A percentile compares a stretch with the other conserved stretches of the same genome.
Conservation (phyloP, 805 yeast species). For the Kockiozyma suomiensis region DNA sequence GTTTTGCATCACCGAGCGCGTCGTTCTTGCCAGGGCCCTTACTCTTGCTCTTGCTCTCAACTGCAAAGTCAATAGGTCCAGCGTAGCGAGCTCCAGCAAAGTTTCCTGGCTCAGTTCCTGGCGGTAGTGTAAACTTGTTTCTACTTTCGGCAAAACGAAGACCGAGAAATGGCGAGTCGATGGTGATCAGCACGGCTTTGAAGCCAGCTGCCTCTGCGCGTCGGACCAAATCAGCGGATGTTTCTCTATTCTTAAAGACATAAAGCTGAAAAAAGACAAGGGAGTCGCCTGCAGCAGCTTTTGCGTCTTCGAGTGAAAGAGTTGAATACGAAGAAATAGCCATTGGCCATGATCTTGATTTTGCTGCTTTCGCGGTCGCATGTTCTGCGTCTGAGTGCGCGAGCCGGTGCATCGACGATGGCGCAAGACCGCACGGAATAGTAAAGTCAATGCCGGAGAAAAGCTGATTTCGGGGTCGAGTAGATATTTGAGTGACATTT, state of each 20-base stretch:
- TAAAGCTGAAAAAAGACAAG: slow-evolving; percentile 35
- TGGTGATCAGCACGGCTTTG: slow-evolving; percentile 56
- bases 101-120: slow-evolving; percentile 39
- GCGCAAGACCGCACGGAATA: slow-evolving; percentile 41
- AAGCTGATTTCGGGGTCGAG: slow-evolving; percentile 48
- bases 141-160: slow-evolving; percentile 53
- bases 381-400: slow-evolving; percentile 41
- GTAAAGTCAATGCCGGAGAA: slow-evolving; percentile 34
- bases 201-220: slow-evolving; percentile 40
- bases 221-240: slow-evolving; percentile 32
- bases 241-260: slow-evolving; percentile 36
- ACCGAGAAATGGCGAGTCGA: slow-evolving; percentile 59
- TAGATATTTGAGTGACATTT: slow-evolving; percentile 64
- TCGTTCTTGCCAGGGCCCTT: slow-evolving; percentile 25
- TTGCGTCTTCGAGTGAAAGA: slow-evolving; percentile 34
- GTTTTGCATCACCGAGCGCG: slow-evolving; percentile 14
- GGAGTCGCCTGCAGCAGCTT: slow-evolving; percentile 22
- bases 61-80: slow-evolving; percentile 30
- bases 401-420: slow-evolving; percentile 40
- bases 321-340: slow-evolving; percentile 35
- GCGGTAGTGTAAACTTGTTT: slow-evolving; percentile 36
- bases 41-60: slow-evolving; percentile 26
- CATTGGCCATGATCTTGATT: slow-evolving; percentile 33
- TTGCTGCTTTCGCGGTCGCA: slow-evolving; percentile 39
- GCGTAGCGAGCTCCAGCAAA: slow-evolving; percentile 29